Conservation (phyloP, 2,329 filamentous ascomycete genomes). For the Talaromyces islandicus region DNA sequence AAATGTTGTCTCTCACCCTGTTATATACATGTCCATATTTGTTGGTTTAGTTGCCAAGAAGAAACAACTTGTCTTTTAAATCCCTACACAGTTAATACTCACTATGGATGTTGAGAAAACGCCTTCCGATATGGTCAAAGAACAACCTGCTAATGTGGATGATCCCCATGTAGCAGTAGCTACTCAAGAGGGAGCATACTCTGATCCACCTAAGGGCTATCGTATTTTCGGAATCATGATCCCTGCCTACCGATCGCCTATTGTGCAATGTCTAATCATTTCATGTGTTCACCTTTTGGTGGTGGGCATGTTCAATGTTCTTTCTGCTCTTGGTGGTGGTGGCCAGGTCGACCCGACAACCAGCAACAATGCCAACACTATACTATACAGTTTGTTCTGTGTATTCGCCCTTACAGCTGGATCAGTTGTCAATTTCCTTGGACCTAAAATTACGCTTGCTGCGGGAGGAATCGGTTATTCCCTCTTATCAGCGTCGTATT, state of each 20-base stretch:
- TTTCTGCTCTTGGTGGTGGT: conserved; percentile 14
- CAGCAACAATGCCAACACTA: conserved; percentile 14
- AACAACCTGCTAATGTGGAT: neutral
- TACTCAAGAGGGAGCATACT: neutral
- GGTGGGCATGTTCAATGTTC: conserved; percentile 17
- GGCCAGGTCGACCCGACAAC: conserved; percentile 15
- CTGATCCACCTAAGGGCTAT: conserved; percentile 11
- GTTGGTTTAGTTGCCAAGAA: neutral
- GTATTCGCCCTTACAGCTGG: conserved; percentile 13
- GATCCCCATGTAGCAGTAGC: neutral
- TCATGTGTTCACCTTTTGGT: conserved; percentile 13
- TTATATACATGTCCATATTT: neutral
- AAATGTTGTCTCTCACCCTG: neutral
- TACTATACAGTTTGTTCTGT: conserved; percentile 14
- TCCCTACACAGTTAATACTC: neutral
- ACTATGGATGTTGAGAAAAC: conserved; percentile 3
- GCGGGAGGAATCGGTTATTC: conserved; percentile 73
- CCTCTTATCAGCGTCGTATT: conserved; percentile 65
- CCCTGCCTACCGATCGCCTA: conserved; percentile 14
- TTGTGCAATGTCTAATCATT: conserved; percentile 14
- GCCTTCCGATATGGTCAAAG: conserved; percentile 5
- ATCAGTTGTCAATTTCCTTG: conserved; percentile 67
- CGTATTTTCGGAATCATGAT: conserved; percentile 10
- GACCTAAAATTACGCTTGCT: conserved; percentile 61
- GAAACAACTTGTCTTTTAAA: neutral